Percentiles rank a stretch among this genome's conserved stretches.
These are phyloP conservation scores for Saccharomyces hybrid DNA, from an alignment of 1,139 yeast genomes.

Conservation along the genomic window DNA sequence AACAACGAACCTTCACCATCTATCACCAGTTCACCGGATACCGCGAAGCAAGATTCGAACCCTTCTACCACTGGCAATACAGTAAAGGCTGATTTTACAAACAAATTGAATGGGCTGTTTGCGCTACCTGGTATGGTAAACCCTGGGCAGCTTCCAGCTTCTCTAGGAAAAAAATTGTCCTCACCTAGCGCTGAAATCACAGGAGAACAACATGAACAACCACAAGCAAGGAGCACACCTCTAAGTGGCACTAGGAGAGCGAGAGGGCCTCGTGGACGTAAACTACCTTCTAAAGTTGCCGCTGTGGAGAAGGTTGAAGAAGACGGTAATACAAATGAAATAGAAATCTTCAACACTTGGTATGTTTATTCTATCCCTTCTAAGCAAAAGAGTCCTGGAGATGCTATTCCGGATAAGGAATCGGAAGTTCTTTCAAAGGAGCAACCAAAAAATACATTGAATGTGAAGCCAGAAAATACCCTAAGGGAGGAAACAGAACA, in stretches of 20 bases:
- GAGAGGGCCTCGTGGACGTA: constrained; percentile 72
- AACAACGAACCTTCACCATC: not conserved
- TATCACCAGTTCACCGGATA: constrained; percentile 21
- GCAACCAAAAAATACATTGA: not conserved
- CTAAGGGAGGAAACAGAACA: not conserved
- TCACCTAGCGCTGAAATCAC: constrained; percentile 8
- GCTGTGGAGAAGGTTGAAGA: constrained; percentile 41
- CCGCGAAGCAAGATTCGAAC: constrained; percentile 5
- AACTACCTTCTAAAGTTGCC: constrained; percentile 54
- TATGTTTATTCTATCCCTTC: constrained; percentile 5
- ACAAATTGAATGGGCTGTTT: constrained; percentile 51
- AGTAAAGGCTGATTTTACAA: constrained; percentile 41
- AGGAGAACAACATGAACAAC: constrained; percentile 13
- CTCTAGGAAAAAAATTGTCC: constrained; percentile 17
- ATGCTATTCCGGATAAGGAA: not conserved
- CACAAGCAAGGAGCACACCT: constrained; percentile 9
- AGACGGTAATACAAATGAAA: constrained; percentile 23
- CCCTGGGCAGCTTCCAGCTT: constrained; percentile 31
- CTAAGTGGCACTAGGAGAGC: constrained; percentile 38
- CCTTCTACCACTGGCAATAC: not conserved
- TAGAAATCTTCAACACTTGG: constrained; percentile 18
- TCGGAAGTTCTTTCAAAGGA: not conserved
- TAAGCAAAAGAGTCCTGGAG: not conserved
- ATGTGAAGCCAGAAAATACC: not conserved
- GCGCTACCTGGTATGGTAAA: constrained; percentile 61